Evolutionary conservation across 306 rosid genomes (phyloP), one percentile per base, ranked within the genome.

Genomic region (Mimosa bimucronata): DNA sequence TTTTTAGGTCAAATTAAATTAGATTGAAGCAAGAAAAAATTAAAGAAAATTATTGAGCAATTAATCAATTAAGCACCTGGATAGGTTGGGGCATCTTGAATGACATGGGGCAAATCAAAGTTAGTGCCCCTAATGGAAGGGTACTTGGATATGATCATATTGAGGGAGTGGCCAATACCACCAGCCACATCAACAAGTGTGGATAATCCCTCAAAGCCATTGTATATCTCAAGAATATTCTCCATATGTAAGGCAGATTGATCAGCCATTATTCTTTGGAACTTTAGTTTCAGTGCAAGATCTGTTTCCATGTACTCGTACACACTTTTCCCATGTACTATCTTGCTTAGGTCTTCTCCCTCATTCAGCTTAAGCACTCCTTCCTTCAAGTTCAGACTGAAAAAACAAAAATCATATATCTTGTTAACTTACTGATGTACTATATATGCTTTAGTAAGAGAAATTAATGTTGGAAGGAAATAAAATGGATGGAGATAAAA

Each of bases 51-150:
- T 11, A 44, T 2, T 12, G 16, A 44, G 48, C 16, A 44, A 44
- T 10, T 11, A 44, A 44, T 11, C 12, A 44, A 44, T 44, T 12
- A 44, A 44, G 16, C 18, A 48, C 73, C 73, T 38, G 73, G 73
- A 41, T n/a, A 21, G 30, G 73, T 7, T 4, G 73, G 73, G 18
- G 73, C 73, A 40, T 68, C n/a, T 41, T 41, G 34, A 10, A 68
- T 1, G 3, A 68, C 73, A n/a, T 40, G 31, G 50, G 73, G 73
- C 52, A 68, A n/a, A 23, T 68, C 73, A n/a, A 68, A 68, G 28
- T 68, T 68, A 23, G 41, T 68, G 0, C 73, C 73, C 31, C 9
- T 40, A 68, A 68, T 68, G 5, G 73, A 68, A 68, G 53, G 73
- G n/a, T 68, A 68, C 30, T 68, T 68, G 30, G 73, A 68, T 2